Evolutionary conservation across 345 rosid species (phyloP).

Genomic region (Combretum micranthum): DNA sequence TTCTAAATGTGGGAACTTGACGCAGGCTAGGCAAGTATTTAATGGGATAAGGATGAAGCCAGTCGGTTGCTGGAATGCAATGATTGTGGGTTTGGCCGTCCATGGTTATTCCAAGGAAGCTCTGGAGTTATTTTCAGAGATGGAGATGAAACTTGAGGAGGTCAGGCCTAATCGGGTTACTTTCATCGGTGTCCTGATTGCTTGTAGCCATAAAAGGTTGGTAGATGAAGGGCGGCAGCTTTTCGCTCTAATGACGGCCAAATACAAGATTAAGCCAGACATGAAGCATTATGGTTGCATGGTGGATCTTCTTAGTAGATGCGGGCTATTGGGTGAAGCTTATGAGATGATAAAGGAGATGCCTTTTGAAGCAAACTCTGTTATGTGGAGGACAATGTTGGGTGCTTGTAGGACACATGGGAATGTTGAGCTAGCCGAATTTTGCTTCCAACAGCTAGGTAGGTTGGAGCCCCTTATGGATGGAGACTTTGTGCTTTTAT

Average conservation of each 20-base stretch:
- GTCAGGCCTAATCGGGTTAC: conserved; percentile 27
- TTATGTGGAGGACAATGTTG: conserved; percentile 31
- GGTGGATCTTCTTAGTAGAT: conserved; percentile 32
- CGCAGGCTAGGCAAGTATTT: conserved; percentile 18
- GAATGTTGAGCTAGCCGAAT: conserved; percentile 23
- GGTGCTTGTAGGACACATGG: conserved; percentile 30
- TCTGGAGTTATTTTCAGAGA: conserved; percentile 17
- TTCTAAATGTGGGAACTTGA: conserved; percentile 29
- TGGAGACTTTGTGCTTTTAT: conserved; percentile 26
- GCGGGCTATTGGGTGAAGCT: conserved; percentile 32
- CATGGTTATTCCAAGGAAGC: conserved; percentile 31
- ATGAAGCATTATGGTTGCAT: conserved; percentile 34
- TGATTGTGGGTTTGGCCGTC: conserved; percentile 33
- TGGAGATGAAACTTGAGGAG: conserved; percentile 9
- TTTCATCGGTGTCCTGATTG: conserved; percentile 32
- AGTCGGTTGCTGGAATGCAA: conserved; percentile 34
- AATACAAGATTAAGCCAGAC: conserved; percentile 17
- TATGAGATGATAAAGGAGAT: conserved; percentile 16
- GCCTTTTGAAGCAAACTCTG: conserved; percentile 27
- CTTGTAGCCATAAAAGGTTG: conserved; percentile 39
- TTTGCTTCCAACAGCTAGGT: conserved; percentile 9
- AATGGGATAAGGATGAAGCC: conserved; percentile 20
- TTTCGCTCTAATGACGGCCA: conserved; percentile 21
- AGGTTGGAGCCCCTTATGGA: conserved; percentile 12
- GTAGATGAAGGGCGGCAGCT: conserved; percentile 30